These are phyloP conservation scores for Diaporthe ampelina DNA, from an alignment of 2,329 filamentous ascomycete species.

Conservation along the genomic window DNA sequence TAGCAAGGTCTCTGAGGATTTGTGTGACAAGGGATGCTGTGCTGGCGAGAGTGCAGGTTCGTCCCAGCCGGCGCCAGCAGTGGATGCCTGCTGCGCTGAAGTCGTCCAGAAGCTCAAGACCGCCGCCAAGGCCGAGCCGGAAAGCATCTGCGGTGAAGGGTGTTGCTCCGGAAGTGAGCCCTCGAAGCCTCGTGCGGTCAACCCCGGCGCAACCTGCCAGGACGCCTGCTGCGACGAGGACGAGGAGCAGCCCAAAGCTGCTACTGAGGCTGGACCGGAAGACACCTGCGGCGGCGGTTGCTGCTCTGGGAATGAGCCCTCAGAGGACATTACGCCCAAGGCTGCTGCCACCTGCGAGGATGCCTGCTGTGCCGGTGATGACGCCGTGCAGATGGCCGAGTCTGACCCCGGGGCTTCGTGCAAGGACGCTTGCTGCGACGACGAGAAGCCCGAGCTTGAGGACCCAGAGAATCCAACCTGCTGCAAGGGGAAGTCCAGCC, in stretches of 20 bases:
- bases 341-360: neutral
- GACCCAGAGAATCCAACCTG: slow-evolving; percentile 49
- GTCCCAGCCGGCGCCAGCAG: neutral
- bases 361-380: slow-evolving; percentile 5
- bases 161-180: neutral
- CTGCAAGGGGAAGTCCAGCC: slow-evolving; percentile 56
- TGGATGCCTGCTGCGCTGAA: neutral
- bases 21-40: neutral
- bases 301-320: neutral
- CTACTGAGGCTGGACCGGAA: neutral
- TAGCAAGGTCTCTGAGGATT: neutral
- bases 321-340: neutral
- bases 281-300: slow-evolving; percentile 12
- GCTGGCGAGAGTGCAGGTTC: neutral
- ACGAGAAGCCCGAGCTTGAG: neutral
- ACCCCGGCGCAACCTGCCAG: too few relatives aligned
- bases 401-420: neutral
- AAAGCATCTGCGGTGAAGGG: neutral
- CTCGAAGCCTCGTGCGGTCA: neutral
- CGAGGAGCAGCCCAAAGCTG: neutral
- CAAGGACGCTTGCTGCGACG: slow-evolving; percentile 14
- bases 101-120: neutral
- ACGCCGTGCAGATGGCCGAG: neutral
- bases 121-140: neutral
- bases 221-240: neutral